These are phyloP conservation scores for Aspergillus diversus DNA, from an alignment of 495 filamentous ascomycete genomes.

Conservation along the genomic window DNA sequence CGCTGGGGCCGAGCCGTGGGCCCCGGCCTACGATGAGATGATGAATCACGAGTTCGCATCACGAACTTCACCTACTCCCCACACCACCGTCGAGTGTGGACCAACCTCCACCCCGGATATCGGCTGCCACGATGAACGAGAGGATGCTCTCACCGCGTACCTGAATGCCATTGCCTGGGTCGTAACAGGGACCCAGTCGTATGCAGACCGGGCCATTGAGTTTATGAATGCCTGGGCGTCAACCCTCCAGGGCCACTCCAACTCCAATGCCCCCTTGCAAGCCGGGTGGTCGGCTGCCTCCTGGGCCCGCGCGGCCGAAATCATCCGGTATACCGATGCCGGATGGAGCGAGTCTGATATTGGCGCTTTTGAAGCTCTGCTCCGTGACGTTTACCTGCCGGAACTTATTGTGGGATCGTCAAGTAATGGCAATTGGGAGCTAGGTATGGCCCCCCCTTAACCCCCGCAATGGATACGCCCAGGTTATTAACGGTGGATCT, in stretches of 20 bases:
- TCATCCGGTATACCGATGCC: slow-evolving; percentile 31
- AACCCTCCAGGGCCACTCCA: slow-evolving; percentile 28
- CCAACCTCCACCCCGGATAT: slow-evolving; percentile 27
- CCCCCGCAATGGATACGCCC: neutral
- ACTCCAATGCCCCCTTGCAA: slow-evolving; percentile 33
- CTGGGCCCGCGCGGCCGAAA: slow-evolving; percentile 33
- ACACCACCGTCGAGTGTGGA: slow-evolving; percentile 29
- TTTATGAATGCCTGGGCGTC: slow-evolving; percentile 32
- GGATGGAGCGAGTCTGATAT: slow-evolving; percentile 27
- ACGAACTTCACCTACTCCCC: slow-evolving; percentile 9
- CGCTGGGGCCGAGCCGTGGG: neutral
- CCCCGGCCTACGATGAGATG: neutral
- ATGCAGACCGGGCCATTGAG: slow-evolving; percentile 30
- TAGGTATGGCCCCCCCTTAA: slow-evolving; percentile 19
- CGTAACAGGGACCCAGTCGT: slow-evolving; percentile 20
- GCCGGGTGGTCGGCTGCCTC: slow-evolving; percentile 29
- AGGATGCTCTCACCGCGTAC: slow-evolving; percentile 35
- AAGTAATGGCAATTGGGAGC: slow-evolving; percentile 34
- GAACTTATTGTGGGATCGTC: slow-evolving; percentile 24
- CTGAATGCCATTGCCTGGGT: slow-evolving; percentile 31
- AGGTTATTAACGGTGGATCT: neutral
- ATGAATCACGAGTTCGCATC: slow-evolving; percentile 5
- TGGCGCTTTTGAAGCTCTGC: slow-evolving; percentile 27
- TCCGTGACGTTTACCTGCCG: slow-evolving; percentile 34
- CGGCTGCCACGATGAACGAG: slow-evolving; percentile 30